Conservation (phyloP, 2,329 filamentous ascomycete species). For the Tolypocladium sp. region DNA sequence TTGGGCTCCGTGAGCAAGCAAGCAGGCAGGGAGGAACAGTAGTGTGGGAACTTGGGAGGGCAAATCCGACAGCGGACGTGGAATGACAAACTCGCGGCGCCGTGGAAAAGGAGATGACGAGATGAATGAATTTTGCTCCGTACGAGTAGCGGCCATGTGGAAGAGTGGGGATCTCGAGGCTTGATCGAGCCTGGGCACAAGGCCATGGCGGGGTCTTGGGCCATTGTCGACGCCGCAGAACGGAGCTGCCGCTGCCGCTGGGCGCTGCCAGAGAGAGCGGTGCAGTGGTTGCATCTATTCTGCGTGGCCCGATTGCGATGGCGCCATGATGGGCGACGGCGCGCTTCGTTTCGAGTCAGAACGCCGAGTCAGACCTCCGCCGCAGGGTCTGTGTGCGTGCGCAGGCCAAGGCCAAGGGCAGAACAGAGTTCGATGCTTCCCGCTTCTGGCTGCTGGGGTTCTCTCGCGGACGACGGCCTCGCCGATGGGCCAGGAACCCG, state of each 20-base stretch:
- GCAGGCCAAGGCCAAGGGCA: not conserved
- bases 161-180: conserved; percentile 16
- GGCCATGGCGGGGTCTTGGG: not conserved
- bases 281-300: not conserved
- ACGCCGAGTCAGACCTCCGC: not conserved
- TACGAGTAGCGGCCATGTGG: conserved; percentile 16
- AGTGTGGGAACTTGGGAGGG: not conserved
- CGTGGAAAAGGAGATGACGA: conserved; percentile 18
- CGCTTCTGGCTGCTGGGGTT: not conserved
- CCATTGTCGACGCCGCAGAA: not conserved
- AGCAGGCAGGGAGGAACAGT: not conserved
- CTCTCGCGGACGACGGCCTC: not conserved
- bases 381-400: not conserved
- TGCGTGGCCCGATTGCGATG: not conserved
- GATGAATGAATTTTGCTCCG: conserved; percentile 16
- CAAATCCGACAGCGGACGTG: conserved; percentile 20
- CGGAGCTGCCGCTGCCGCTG: not conserved
- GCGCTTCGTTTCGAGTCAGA: not conserved
- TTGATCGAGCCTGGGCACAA: conserved; percentile 7
- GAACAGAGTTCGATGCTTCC: not conserved
- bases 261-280: not conserved
- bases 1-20: not conserved
- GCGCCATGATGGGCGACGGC: not conserved
- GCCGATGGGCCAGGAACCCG: not conserved
- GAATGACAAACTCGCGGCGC: conserved; percentile 4